Base-by-base conservation (phyloP, 2,329 filamentous ascomycete genomes). In the Cladosporium velox region DNA sequence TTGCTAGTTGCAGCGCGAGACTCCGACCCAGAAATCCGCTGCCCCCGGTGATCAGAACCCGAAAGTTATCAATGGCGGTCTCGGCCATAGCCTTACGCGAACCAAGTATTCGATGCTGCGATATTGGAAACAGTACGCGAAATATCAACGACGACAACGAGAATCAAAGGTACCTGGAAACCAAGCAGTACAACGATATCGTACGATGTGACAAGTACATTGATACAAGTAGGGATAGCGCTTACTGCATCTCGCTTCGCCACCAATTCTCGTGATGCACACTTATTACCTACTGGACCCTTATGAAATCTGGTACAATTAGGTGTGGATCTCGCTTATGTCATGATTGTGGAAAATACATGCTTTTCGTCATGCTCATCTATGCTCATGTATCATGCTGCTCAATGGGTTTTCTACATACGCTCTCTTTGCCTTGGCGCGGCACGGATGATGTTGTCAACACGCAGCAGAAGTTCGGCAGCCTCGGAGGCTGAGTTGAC, bases 391-490 rank as follows among this genome's bases (percentile, higher is more conserved):
- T 59, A 60, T 66, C 58, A 55, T 47, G 47, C 35, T 62, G 30
- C 47, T 69, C 51, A 41, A 24, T 30, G 4, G 28, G 32, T 49
- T 30, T 34, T 82, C 82, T 64, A 91, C 85, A 90, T 89, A 73
- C 91, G 87, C 79, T 94, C 91, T 69, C 92, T 86, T 81, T 87
- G 88, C 77, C 95, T 86, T 63, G 95, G 95, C 62, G 95, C 95
- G 61, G 92, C 91, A 68, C 94, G 90, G 78, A 99, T 98, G 79
- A 99, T 99, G 80, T 98, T 95, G 82, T 99, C 95, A 62, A 99
- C 95, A 77, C 95, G 88, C 71, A 99, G 84, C 69, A 99, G 86
- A 70, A 98, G 84, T 91, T 99, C 95, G 71, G 95, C 93, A 69
- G 95, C 95, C 82, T 99, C 95, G 66, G 92, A 96, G 26, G 95